Base-by-base conservation (phyloP, 2,329 filamentous ascomycete genomes). In the Colletotrichum cuscutae region DNA sequence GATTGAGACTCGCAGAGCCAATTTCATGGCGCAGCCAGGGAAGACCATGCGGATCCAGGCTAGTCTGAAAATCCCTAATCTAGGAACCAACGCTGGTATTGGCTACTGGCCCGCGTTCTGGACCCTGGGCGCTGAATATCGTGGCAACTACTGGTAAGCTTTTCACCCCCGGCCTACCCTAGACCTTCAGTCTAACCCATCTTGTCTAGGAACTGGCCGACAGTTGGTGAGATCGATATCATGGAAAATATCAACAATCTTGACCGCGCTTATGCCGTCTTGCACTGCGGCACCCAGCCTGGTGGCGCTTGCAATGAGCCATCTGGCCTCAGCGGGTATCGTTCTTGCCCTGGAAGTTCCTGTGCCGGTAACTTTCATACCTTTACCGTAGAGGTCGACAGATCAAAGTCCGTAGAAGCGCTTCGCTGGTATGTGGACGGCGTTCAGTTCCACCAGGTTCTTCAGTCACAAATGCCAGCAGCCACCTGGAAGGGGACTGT, bases 171-270 rank as follows among this genome's bases (percentile, higher is more conserved):
- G 30, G 19, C 22, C 13, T n/a, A 82, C 82, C 77, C 89, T 85
- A 74, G 88, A 90, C 76, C 74, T 85, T 19, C 80, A 89, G 77
- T 81, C 80, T 7, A 89, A 89, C 80, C 82, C 83, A 0, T 78
- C 77, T 26, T 82, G 80, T 68, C 77, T 2, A 63, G 58, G 46
- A 68, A 73, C 58, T 90, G 89, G 89, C 69, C 69, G 4, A 30
- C 57, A 11, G 69, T 71, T 71, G 87, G 88, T 13, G 89, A 87
- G 72, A 86, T 94, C 0, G 86, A 93, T 54, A 87, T 93, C 4
- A 84, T 82, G n/a, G 86, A 91, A 72, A 89, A 94, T 70, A 86
- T 94, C 57, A 89, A 91, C 71, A 94, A 89, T 86, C 0, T 89
- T 88, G 1, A 83, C 80, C 4, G 87, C 79, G 77, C 80, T 5